Percentiles rank a stretch among this genome's conserved stretches.
Conservation (phyloP, 305 asterid species). For the Solanum hybrid region DNA sequence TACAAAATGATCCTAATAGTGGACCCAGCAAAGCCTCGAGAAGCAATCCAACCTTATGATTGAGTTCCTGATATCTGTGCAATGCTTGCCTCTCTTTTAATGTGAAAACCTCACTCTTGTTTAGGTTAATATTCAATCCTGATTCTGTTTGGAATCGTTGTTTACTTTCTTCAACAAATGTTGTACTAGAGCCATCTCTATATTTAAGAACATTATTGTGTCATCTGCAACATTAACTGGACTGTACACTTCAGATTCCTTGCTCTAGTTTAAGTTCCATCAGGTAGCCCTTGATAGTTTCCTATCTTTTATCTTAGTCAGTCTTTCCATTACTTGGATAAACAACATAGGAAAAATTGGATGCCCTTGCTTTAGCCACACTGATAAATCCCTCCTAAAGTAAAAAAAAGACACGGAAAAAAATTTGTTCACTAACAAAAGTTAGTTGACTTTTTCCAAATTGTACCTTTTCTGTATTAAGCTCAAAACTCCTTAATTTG, state of each 20-base stretch:
- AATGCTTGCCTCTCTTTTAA: neutral
- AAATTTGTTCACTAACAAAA: neutral
- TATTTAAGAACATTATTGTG: neutral
- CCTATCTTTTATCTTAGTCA: neutral
- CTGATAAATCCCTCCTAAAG: neutral
- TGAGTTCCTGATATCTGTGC: neutral
- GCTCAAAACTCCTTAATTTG: neutral
- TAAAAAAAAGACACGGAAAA: neutral
- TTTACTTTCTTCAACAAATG: neutral
- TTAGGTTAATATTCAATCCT: neutral
- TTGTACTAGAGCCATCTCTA: neutral
- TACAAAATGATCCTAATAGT: neutral
- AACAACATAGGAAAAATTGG: neutral
- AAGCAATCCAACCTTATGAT: neutral
- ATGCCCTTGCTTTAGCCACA: neutral
- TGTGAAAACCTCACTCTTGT: neutral
- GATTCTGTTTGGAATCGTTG: neutral
- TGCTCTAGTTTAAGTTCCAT: neutral
- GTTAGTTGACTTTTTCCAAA: neutral
- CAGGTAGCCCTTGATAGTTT: neutral
- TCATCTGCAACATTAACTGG: neutral
- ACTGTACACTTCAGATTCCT: neutral
- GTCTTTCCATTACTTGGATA: neutral
- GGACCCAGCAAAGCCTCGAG: neutral
- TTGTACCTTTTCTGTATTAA: neutral